Evolutionary conservation across 805 yeast genomes (phyloP).

Genomic region (Ascoidea tarda): DNA sequence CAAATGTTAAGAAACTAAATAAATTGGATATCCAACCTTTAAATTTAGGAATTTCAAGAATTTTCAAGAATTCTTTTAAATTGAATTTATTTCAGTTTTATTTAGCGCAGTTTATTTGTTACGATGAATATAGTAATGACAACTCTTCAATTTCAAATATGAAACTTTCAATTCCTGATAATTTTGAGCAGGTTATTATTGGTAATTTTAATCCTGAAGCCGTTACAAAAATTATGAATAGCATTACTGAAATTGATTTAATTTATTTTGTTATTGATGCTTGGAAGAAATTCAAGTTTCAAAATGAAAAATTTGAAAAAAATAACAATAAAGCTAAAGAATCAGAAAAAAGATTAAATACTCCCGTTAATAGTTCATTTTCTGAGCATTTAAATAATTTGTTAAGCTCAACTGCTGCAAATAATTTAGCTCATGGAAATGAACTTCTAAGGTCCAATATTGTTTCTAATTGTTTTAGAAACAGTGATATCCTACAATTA

Average conservation of each 20-base stretch:
- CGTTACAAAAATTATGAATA: slow-evolving; percentile 1
- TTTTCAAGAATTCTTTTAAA: slow-evolving; percentile 17
- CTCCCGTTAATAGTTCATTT: background rate
- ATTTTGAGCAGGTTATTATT: background rate
- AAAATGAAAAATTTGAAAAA: slow-evolving; percentile 3
- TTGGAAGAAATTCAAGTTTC: slow-evolving; percentile 10
- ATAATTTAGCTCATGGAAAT: background rate
- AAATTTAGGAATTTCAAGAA: slow-evolving; percentile 19
- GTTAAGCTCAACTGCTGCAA: background rate
- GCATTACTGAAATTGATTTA: slow-evolving; percentile 13
- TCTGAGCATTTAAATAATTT: background rate
- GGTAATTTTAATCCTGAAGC: slow-evolving; percentile 1
- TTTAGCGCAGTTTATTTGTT: slow-evolving; percentile 5
- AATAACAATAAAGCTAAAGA: slow-evolving; percentile 1
- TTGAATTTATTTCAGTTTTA: slow-evolving; percentile 10
- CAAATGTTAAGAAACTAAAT: slow-evolving; percentile 5
- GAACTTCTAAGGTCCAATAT: slow-evolving; percentile 1
- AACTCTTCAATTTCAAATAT: background rate
- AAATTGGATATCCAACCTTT: slow-evolving; percentile 17
- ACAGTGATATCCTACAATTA: slow-evolving; percentile 3
- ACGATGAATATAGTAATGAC: background rate
- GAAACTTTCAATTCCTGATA: background rate
- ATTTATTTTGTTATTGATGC: slow-evolving; percentile 14
- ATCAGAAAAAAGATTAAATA: background rate
- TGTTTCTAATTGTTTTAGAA: slow-evolving; percentile 7